Evolutionary conservation across 176 grass and related monocot species (phyloP), one percentile per base, ranked within the genome.

Genomic region (Avena sativa): DNA sequence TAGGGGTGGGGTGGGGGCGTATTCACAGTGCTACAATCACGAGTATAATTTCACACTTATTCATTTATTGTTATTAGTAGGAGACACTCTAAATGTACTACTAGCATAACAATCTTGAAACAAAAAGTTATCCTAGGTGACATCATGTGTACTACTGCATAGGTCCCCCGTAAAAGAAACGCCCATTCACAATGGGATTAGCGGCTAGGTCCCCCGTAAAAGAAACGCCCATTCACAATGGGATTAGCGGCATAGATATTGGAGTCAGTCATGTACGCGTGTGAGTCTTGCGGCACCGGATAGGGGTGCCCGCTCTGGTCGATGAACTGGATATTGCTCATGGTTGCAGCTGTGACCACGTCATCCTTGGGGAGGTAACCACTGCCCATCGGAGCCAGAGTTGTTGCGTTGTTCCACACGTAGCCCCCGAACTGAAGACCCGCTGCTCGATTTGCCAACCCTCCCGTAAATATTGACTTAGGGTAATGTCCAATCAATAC

Each of bases 371-470:
- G 81, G 5, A 75, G 71, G 57, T 84, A 64, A 0, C 82, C 82
- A 26, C 56, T 85, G 0, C 60, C 83, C 83, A 85, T 85, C 2
- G 83, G 47, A 6, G 59, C 12, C 3, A 5, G 19, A 59, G 17
- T n/a, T 59, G 19, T 59, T 7, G 6, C 19, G 19, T 20, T 20
- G 56, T 2, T 59, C 19, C 19, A 59, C 17, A 59, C 56, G 19
- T n/a, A 7, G 12, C 72, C 83, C 2, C 83, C 73, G n/a, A 85
- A 77, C 30, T 59, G 15, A 3, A 69, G 16, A 43, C 32, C 16
- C 3, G 16, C 66, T 8, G 66, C 66, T 43, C 34, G 17, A 70
- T 70, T 43, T 9, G 66, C 34, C 66, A 70, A 19, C 66, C 15
- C 66, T 70, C 66, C 34, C 1, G 32, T 70, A 43, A 70, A 70